Evolutionary conservation across 139 green algal species (phyloP).

Genomic region (Tetradesmus lagerheimii): DNA sequence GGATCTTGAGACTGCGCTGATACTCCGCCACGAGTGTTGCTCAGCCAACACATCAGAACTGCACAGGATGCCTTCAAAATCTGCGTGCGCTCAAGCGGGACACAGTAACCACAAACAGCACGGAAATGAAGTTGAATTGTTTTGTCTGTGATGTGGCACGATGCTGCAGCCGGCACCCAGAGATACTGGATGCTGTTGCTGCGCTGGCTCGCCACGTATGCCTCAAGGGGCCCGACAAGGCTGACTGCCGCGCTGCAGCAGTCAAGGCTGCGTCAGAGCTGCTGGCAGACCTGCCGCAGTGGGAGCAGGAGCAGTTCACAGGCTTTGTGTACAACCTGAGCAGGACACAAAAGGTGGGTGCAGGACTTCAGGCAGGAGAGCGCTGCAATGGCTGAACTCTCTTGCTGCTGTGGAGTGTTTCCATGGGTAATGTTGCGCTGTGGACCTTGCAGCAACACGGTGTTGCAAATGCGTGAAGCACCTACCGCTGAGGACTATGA

Average conservation of each 20-base stretch:
- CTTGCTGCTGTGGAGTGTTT: no score
- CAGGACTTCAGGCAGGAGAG: no score
- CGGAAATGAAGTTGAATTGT: not conserved
- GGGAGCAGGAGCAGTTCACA: conserved; percentile 55
- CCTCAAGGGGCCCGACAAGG: conserved; percentile 68
- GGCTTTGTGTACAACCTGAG: conserved; percentile 49
- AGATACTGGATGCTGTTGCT: conserved; percentile 56
- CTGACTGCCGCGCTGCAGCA: conserved; percentile 65
- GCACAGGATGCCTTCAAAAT: not conserved
- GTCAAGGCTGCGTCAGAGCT: conserved; percentile 53
- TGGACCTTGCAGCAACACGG: no score
- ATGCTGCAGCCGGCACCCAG: conserved; percentile 28
- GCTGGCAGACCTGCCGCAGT: conserved; percentile 48
- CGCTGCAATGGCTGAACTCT: not conserved
- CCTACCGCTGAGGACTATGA: not conserved
- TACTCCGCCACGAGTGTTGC: not conserved
- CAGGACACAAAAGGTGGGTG: conserved; percentile 9
- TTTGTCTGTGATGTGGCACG: not conserved
- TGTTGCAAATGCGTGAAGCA: no score
- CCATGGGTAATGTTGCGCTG: no score
- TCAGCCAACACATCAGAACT: not conserved
- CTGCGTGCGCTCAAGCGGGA: no score
- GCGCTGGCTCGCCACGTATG: conserved; percentile 69
- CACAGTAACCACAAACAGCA: no score
- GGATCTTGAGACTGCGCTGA: not conserved